Evolutionary conservation across 164 flowering plant genomes (phyloP).

Genomic region (Brasenia schreberi): DNA sequence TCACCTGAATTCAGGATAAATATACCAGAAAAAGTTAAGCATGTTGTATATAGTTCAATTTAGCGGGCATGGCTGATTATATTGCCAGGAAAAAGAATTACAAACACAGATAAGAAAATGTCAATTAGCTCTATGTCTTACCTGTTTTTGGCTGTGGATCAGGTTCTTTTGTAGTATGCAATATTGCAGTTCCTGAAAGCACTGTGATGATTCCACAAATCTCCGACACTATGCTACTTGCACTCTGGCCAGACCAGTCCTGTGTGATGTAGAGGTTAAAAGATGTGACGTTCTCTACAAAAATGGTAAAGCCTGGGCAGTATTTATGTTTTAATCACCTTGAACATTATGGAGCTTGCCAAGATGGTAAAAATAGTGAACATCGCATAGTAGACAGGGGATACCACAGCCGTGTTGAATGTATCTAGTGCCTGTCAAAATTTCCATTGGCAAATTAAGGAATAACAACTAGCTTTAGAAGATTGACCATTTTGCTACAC

Average conservation of each 20-base stretch:
- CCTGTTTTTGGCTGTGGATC: conserved; percentile 35
- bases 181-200: conserved; percentile 70
- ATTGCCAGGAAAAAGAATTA: neutral
- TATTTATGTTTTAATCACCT: conserved; percentile 32
- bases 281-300: neutral
- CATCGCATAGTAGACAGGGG: conserved; percentile 91
- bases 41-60: neutral
- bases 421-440: conserved; percentile 74
- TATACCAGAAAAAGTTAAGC: neutral
- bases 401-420: conserved; percentile 78
- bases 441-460: too few species aligned
- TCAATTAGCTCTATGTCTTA: neutral
- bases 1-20: neutral
- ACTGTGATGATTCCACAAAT: conserved; percentile 83
- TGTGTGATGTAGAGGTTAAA: conserved; percentile 9
- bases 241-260: conserved; percentile 94
- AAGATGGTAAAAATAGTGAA: conserved; percentile 83
- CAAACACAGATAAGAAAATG: neutral
- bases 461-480: too few species aligned
- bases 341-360: conserved; percentile 95
- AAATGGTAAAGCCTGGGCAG: neutral
- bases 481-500: too few species aligned
- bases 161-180: conserved; percentile 83
- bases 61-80: neutral
- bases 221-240: conserved; percentile 65